Evolutionary conservation across 805 yeast genomes (phyloP).

Genomic region (Wickerhamiella domercqiae): DNA sequence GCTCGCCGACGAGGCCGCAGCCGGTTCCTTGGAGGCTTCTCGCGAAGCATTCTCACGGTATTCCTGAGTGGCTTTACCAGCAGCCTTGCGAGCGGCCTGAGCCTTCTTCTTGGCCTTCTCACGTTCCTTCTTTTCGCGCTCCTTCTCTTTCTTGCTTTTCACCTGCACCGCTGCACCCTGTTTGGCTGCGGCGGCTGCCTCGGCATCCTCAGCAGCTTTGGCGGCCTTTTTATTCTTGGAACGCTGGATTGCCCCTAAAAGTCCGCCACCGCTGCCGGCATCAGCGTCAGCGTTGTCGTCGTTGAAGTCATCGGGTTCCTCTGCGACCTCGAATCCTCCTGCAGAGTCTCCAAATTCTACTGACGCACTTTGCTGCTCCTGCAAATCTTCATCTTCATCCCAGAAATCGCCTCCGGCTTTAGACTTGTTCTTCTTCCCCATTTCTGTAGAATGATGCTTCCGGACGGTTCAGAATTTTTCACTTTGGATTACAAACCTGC

Average conservation of each 20-base stretch:
- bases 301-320: slow-evolving; percentile 14
- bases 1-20: neutral
- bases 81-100: slow-evolving; percentile 65
- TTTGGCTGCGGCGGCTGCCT: slow-evolving; percentile 21
- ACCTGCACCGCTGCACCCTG: slow-evolving; percentile 47
- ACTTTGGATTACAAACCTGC: neutral
- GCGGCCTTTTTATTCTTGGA: slow-evolving; percentile 66
- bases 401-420: slow-evolving; percentile 58
- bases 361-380: slow-evolving; percentile 30
- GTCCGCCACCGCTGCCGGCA: slow-evolving; percentile 37
- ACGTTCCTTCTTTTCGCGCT: slow-evolving; percentile 63
- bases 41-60: slow-evolving; percentile 19
- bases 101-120: slow-evolving; percentile 68
- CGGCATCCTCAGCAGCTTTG: slow-evolving; percentile 38
- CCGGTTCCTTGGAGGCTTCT: slow-evolving; percentile 16
- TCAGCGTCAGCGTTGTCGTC: slow-evolving; percentile 20
- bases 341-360: slow-evolving; percentile 36
- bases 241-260: slow-evolving; percentile 68
- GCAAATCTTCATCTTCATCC: slow-evolving; percentile 58
- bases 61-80: slow-evolving; percentile 29
- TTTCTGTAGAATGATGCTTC: slow-evolving; percentile 19
- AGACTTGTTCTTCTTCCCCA: slow-evolving; percentile 51
- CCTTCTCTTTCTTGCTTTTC: slow-evolving; percentile 88
- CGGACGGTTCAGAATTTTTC: neutral
- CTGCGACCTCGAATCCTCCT: slow-evolving; percentile 27